Percentiles rank a stretch among this genome's conserved stretches.
Evolutionary conservation across 768 basidiomycete genomes (phyloP).

Genomic region (Leccinum boreale): DNA sequence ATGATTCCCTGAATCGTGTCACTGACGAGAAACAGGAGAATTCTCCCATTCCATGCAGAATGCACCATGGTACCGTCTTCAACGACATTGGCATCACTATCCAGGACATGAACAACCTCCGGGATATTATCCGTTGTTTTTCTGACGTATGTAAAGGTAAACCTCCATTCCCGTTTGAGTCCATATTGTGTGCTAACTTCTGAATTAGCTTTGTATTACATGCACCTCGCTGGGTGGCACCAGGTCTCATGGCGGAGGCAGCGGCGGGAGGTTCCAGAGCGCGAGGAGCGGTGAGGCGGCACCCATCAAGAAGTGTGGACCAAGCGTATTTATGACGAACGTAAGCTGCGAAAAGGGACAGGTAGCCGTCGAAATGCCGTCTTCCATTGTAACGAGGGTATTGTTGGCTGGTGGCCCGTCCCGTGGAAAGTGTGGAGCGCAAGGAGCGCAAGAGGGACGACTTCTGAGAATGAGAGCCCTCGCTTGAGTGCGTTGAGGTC

Average conservation of each 20-base stretch:
- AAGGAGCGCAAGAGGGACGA: slow-evolving; percentile 71
- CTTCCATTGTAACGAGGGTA: slow-evolving; percentile 95
- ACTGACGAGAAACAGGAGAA: no score
- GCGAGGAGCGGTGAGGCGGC: slow-evolving; percentile 69
- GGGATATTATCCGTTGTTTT: no score
- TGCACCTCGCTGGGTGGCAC: no score
- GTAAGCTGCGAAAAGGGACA: slow-evolving; percentile 76
- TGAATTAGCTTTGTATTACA: no score
- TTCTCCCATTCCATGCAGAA: no score
- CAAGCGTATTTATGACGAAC: slow-evolving; percentile 74
- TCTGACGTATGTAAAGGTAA: no score
- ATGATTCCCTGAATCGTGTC: no score
- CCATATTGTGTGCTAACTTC: no score
- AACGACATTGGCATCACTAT: no score
- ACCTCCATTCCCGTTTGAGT: no score
- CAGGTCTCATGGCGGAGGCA: slow-evolving; percentile 29
- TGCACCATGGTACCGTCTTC: no score
- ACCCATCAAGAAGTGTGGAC: slow-evolving; percentile 64
- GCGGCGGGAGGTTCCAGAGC: slow-evolving; percentile 81
- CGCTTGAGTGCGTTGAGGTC: slow-evolving; percentile 30
- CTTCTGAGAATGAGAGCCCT: slow-evolving; percentile 58
- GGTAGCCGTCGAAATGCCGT: slow-evolving; percentile 71
- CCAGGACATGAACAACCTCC: no score
- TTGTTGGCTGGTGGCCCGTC: slow-evolving; percentile 89
- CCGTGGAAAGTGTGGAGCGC: slow-evolving; percentile 76